phyloP scores from a whole-genome alignment of 2,329 filamentous ascomycete species.

The Periconia sp. region DNA sequence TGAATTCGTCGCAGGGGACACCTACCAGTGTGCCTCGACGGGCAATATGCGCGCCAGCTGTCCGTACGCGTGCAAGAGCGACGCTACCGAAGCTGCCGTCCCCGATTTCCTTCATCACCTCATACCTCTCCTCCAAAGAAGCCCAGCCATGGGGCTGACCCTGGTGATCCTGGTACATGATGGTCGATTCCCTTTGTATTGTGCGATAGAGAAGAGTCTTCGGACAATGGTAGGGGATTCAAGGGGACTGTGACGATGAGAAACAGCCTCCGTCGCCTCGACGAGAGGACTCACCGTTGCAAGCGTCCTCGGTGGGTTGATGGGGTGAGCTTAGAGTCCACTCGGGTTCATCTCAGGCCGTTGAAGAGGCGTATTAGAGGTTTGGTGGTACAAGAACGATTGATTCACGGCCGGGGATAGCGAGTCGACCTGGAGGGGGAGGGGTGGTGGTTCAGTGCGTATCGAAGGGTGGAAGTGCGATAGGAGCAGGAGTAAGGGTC shows the following conservation, averaged over 20 bases:
- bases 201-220: conserved; percentile 13
- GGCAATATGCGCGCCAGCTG: conserved; percentile 85
- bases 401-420: conserved; percentile 23
- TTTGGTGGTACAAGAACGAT: conserved; percentile 21
- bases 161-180: conserved; percentile 78
- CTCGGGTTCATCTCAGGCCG: conserved; percentile 43
- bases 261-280: not conserved
- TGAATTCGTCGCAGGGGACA: conserved; percentile 46
- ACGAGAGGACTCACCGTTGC: conserved; percentile 21
- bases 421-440: conserved; percentile 27
- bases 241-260: conserved; percentile 20
- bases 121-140: conserved; percentile 89
- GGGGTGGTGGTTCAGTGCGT: conserved; percentile 42
- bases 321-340: conserved; percentile 11
- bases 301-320: conserved; percentile 18
- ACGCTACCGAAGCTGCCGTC: conserved; percentile 99
- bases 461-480: conserved; percentile 42
- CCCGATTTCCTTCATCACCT: conserved; percentile 96
- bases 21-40: conserved; percentile 88
- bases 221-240: not conserved
- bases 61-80: conserved; percentile 86
- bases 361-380: conserved; percentile 16
- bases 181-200: conserved; percentile 20
- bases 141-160: conserved; percentile 71
- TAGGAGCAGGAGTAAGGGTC: conserved; percentile 48